Evolutionary conservation across 2,329 filamentous ascomycete species (phyloP).

Genomic region (Paraphoma chrysanthemicola): DNA sequence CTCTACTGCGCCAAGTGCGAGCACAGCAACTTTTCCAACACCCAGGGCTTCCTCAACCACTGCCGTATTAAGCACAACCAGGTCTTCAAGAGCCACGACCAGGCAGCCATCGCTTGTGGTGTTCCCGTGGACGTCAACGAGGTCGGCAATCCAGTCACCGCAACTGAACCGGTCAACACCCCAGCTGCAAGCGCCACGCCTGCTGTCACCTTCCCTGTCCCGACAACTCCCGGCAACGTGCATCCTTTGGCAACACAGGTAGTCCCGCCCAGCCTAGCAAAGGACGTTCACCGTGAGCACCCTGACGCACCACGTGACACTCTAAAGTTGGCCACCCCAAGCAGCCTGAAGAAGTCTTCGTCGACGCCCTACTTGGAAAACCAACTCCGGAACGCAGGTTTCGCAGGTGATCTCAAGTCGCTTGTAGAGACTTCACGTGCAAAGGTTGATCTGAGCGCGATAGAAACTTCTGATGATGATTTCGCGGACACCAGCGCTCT

Average conservation of each 20-base stretch:
- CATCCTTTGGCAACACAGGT: constrained; percentile 43
- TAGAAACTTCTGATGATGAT: constrained; percentile 48
- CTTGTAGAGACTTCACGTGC: constrained; percentile 46
- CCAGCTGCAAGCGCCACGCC: constrained; percentile 29
- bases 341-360: constrained; percentile 47
- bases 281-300: constrained; percentile 41
- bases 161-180: constrained; percentile 38
- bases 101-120: constrained; percentile 87
- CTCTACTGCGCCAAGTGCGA: constrained; percentile 87
- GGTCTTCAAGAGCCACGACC: constrained; percentile 95
- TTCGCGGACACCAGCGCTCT: constrained; percentile 33
- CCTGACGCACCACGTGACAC: constrained; percentile 23
- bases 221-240: constrained; percentile 41
- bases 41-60: constrained; percentile 99
- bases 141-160: constrained; percentile 40
- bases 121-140: constrained; percentile 78
- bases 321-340: constrained; percentile 15
- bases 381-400: constrained; percentile 49
- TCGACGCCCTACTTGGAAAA: constrained; percentile 52
- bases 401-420: constrained; percentile 48
- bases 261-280: constrained; percentile 33
- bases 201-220: constrained; percentile 36
- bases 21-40: constrained; percentile 91
- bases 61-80: constrained; percentile 94
- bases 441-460: constrained; percentile 45